Conservation (phyloP, 2,329 filamentous ascomycete genomes). For the Nannizziopsis arthrosporioides region DNA sequence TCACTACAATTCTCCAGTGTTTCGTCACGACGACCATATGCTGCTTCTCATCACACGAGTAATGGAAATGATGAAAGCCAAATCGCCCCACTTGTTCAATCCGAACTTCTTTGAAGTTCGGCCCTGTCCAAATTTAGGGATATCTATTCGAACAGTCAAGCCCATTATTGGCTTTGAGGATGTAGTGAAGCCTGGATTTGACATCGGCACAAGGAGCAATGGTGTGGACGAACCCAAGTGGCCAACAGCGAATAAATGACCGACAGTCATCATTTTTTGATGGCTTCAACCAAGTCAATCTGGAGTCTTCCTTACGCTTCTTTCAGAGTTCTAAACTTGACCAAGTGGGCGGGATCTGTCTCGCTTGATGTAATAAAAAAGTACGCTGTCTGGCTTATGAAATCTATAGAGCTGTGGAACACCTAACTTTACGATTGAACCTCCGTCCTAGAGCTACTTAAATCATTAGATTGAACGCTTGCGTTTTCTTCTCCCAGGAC, state of each 20-base stretch:
- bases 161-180: conserved; percentile 35
- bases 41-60: conserved; percentile 31
- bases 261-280: too few species aligned
- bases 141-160: conserved; percentile 32
- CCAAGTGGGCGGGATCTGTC: too few species aligned
- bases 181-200: conserved; percentile 34
- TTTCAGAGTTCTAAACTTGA: too few species aligned
- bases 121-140: conserved; percentile 29
- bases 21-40: conserved; percentile 44
- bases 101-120: conserved; percentile 40
- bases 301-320: too few species aligned
- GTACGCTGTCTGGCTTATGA: too few species aligned
- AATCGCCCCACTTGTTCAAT: conserved; percentile 31
- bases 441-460: background rate
- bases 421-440: background rate
- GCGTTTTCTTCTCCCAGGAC: background rate
- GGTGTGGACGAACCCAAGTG: conserved; percentile 40
- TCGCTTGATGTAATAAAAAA: too few species aligned
- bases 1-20: conserved; percentile 37
- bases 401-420: background rate
- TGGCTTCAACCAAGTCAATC: too few species aligned
- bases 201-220: conserved; percentile 42
- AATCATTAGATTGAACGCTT: background rate
- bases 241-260: conserved; percentile 26
- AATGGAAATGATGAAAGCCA: conserved; percentile 28